Base-by-base conservation (phyloP, 257 asterid genomes). In the Solanum chiquidenum region DNA sequence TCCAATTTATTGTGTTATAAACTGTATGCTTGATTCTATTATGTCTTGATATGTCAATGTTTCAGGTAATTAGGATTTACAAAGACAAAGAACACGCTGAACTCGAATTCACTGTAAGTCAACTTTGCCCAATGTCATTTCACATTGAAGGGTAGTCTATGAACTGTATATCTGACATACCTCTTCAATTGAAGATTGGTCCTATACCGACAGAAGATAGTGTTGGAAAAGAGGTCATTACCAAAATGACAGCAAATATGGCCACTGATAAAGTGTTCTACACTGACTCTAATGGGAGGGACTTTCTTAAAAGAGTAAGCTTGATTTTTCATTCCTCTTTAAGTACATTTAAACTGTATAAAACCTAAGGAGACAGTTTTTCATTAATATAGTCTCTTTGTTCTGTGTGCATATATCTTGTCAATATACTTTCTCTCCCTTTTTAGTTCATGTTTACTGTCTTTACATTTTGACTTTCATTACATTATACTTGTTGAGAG, bases 261-360 rank as follows among this genome's bases (percentile, higher is more conserved):
- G 97, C 73, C 84, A 93, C 98, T 7, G 73, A 93, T 87, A 89
- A 92, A 89, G 94, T 91, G 89, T 96, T 95, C 90, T 93, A 93
- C 76, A 96, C 98, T 16, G 99, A 96, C 83, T 96, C 99, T 88
- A 96, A 96, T 40, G 99, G 94, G 86, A 96, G 99, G 88, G 99
- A 96, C 95, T 96, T 96, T 88, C 90, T 96, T 62, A 93, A 93
- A 92, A 91, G 99, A 94, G 98, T 96, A 92, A 49, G 77, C 86
- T 83, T 52, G 40, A 55, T n/a, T 27, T 82, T 88, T 29, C 79
- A 38, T 80, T 87, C 35, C 34, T 87, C 79, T 77, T 31, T 64
- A 34, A 6, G 66, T 33, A 75, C 44, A 52, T 79, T 14, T 33
- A 40, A 64, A 38, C 58, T 64, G 83, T n/a, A 75, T 31, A 75